Conservation (phyloP, 352 stramenopile species). For the Halophytophthora batemanensis region DNA sequence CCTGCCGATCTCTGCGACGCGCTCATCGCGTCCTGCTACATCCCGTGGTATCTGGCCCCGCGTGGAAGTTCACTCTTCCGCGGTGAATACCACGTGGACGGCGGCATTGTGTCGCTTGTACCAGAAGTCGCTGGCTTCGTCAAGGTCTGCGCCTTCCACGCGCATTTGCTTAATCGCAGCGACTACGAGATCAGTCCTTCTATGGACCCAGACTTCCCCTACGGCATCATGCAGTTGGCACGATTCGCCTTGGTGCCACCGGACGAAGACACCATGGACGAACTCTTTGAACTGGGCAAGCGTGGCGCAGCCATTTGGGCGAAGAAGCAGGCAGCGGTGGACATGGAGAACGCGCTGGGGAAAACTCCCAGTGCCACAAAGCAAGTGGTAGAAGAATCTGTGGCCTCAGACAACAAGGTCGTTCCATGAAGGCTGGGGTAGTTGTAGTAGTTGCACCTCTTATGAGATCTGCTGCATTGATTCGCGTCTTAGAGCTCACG, state of each 20-base stretch:
- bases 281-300: conserved; percentile 61
- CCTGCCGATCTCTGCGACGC: conserved; percentile 55
- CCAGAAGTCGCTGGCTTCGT: conserved; percentile 65
- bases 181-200: conserved; percentile 82
- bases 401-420: too few relatives aligned
- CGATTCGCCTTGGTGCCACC: conserved; percentile 62
- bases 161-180: conserved; percentile 37
- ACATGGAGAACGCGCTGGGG: neutral
- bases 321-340: conserved; percentile 19
- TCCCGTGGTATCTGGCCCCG: conserved; percentile 71
- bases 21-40: conserved; percentile 72
- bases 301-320: conserved; percentile 49
- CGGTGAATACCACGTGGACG: conserved; percentile 68
- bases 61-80: conserved; percentile 50
- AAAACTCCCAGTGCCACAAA: conserved; percentile 3
- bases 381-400: too few relatives aligned
- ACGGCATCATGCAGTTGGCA: conserved; percentile 47
- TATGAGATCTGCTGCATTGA: too few relatives aligned
- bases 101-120: conserved; percentile 62
- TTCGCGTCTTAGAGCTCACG: too few relatives aligned
- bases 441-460: too few relatives aligned
- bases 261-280: conserved; percentile 47
- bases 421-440: conserved; percentile 3
- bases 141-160: conserved; percentile 69
- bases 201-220: conserved; percentile 57